Conservation (phyloP, 2,329 filamentous ascomycete species). For the Zymoseptoria tritici region DNA sequence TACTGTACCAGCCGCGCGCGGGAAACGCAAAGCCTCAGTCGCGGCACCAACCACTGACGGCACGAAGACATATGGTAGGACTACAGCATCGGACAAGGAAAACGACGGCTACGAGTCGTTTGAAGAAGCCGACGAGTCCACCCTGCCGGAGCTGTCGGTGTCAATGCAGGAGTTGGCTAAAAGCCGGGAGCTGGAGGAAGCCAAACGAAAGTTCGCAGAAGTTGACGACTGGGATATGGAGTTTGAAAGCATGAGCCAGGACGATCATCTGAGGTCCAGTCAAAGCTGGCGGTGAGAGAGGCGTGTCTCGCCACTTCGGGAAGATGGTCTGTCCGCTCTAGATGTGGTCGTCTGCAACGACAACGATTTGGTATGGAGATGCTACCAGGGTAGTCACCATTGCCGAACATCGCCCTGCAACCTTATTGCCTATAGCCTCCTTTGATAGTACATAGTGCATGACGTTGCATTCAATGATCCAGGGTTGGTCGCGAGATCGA, state of each 20-base stretch:
- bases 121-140: conserved; percentile 22
- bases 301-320: neutral
- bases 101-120: conserved; percentile 28
- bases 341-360: neutral
- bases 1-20: conserved; percentile 4
- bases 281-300: conserved; percentile 24
- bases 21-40: conserved; percentile 8
- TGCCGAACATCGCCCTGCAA: neutral
- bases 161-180: conserved; percentile 27
- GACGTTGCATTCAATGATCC: neutral
- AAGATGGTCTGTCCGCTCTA: neutral
- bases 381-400: neutral
- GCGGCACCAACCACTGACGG: conserved; percentile 7
- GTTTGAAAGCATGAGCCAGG: conserved; percentile 43
- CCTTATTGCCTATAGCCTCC: neutral
- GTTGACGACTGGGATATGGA: conserved; percentile 46
- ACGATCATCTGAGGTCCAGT: conserved; percentile 31
- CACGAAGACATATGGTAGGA: conserved; percentile 22
- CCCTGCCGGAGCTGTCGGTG: conserved; percentile 13
- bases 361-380: neutral
- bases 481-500: neutral
- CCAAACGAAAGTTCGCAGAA: conserved; percentile 43
- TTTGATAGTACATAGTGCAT: neutral
- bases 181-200: conserved; percentile 35
- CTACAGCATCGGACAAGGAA: conserved; percentile 37